These are phyloP conservation scores for Sporothrix humicola DNA, from an alignment of 2,329 filamentous ascomycete species.

Conservation along the genomic window DNA sequence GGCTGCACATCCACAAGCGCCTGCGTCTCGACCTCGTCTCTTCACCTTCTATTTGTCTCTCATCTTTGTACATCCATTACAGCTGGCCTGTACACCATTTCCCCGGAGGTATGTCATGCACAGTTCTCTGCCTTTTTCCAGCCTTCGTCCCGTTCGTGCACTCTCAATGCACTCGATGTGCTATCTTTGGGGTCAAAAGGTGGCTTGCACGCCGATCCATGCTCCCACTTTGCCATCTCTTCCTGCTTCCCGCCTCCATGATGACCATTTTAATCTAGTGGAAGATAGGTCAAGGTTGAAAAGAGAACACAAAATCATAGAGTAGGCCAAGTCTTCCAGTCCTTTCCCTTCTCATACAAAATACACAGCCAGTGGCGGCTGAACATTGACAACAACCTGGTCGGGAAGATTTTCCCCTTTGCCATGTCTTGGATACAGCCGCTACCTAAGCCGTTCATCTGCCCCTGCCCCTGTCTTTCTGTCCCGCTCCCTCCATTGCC, in stretches of 20 bases:
- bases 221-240: not conserved
- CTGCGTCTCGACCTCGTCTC: not conserved
- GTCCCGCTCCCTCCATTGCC: conserved; percentile 23
- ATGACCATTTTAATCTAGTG: not conserved
- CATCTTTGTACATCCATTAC: not conserved
- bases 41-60: conserved; percentile 7
- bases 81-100: conserved; percentile 15
- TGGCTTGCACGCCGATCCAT: conserved; percentile 25
- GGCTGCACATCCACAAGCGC: not conserved
- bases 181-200: conserved; percentile 29
- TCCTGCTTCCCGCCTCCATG: not conserved
- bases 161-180: not conserved
- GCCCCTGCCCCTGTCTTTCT: conserved; percentile 31
- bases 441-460: conserved; percentile 31
- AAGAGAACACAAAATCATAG: not conserved
- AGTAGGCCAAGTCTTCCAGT: not conserved
- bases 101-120: not conserved
- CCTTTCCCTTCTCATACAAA: conserved; percentile 22
- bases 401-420: conserved; percentile 29
- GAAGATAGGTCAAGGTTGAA: not conserved
- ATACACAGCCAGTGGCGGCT: conserved; percentile 39
- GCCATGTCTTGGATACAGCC: conserved; percentile 36
- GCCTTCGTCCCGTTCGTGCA: not conserved
- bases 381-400: conserved; percentile 41
- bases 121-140: not conserved